These are phyloP conservation scores for Solanum arcanum DNA, from an alignment of 257 asterid species.

Conservation along the genomic window DNA sequence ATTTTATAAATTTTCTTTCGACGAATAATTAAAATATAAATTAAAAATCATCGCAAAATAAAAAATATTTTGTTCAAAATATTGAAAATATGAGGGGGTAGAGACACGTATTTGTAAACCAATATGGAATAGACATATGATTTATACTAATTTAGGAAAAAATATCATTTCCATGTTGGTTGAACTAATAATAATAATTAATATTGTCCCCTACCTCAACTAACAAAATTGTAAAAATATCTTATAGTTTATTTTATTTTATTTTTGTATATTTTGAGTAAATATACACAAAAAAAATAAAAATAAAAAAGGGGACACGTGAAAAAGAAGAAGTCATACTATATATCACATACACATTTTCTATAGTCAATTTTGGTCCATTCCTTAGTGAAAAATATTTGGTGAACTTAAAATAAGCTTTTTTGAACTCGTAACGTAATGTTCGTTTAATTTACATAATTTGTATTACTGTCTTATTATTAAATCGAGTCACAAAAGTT, in stretches of 20 bases:
- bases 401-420: neutral
- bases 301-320: neutral
- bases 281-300: too few relatives aligned
- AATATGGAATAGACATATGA: neutral
- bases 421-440: neutral
- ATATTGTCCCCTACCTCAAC: neutral
- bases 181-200: neutral
- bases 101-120: neutral
- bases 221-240: neutral
- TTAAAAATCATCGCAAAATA: too few relatives aligned
- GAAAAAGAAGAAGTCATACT: neutral
- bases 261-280: neutral
- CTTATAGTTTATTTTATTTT: neutral
- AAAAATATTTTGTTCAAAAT: too few relatives aligned
- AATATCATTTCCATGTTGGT: neutral
- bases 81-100: neutral
- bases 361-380: neutral
- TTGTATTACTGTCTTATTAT: accelerated
- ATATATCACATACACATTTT: neutral
- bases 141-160: neutral
- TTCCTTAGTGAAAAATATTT: neutral
- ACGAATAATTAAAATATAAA: too few relatives aligned
- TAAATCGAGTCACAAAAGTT: neutral
- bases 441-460: neutral
- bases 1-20: too few relatives aligned